phyloP scores from a whole-genome alignment of 371 early-diverging fungal genomes.

The Mortierella sp. region DNA sequence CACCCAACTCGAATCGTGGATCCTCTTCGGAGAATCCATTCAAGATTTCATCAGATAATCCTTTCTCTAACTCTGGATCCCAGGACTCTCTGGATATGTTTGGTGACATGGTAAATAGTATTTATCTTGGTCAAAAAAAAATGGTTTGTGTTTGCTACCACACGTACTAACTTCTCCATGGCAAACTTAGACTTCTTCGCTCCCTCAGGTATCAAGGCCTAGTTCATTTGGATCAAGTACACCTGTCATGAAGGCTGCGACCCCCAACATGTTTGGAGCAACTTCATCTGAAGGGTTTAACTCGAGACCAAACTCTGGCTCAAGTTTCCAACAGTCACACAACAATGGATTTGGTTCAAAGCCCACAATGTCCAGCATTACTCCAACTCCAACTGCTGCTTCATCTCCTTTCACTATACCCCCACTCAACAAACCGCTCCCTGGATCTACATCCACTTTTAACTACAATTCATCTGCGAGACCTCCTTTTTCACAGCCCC shows the following conservation, averaged over 20 bases:
- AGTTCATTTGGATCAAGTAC: conserved; percentile 35
- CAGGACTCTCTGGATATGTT: conserved; percentile 53
- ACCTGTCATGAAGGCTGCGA: conserved; percentile 35
- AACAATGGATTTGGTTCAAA: conserved; percentile 24
- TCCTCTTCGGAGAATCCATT: conserved; percentile 50
- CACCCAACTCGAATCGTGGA: conserved; percentile 23
- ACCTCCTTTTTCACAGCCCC: conserved; percentile 47
- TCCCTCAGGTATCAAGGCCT: conserved; percentile 31
- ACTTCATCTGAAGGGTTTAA: conserved; percentile 31
- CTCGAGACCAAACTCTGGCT: conserved; percentile 35
- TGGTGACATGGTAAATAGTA: conserved; percentile 43
- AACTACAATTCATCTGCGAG: conserved; percentile 18
- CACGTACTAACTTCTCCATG: not conserved
- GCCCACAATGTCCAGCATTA: conserved; percentile 4
- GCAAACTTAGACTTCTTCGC: conserved; percentile 26
- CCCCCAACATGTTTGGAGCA: conserved; percentile 53
- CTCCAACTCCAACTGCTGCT: conserved; percentile 26
- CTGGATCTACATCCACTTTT: conserved; percentile 25
- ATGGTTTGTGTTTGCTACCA: too few species aligned
- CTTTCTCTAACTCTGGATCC: conserved; percentile 23
- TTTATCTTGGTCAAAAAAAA: not conserved
- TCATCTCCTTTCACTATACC: conserved; percentile 55
- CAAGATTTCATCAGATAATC: conserved; percentile 56
- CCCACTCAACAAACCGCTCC: conserved; percentile 42
- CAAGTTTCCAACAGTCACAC: conserved; percentile 18